Percentiles rank a stretch among this genome's conserved stretches.
These are phyloP conservation scores for Cylindrodendrum hubeiense DNA, from an alignment of 2,329 filamentous ascomycete genomes.

Conservation along the genomic window DNA sequence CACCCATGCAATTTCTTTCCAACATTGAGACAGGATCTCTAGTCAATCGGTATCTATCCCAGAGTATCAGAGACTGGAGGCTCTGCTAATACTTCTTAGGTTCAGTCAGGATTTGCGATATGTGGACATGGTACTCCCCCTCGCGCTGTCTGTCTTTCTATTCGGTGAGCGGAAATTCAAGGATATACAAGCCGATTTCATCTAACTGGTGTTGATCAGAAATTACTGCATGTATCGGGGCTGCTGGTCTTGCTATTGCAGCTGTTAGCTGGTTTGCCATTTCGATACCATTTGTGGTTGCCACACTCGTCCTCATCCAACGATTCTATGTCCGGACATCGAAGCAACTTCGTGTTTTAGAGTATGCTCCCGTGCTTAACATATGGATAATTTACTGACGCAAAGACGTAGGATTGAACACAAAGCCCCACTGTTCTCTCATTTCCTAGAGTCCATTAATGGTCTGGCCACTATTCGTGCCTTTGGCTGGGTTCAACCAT, in stretches of 20 bases:
- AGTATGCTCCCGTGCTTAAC: slow-evolving; percentile 44
- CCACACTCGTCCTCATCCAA: slow-evolving; percentile 59
- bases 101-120: slow-evolving; percentile 59
- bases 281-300: slow-evolving; percentile 58
- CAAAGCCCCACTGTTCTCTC: slow-evolving; percentile 49
- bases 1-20: slow-evolving; percentile 44
- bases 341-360: slow-evolving; percentile 65
- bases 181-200: fast-evolving
- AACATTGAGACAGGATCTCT: slow-evolving; percentile 45
- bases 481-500: slow-evolving; percentile 53
- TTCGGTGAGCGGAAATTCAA: slow-evolving; percentile 34
- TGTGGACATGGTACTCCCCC: slow-evolving; percentile 54
- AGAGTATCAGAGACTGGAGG: neutral
- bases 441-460: slow-evolving; percentile 48
- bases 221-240: slow-evolving; percentile 53
- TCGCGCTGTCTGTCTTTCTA: slow-evolving; percentile 41
- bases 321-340: slow-evolving; percentile 68
- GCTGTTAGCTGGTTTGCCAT: slow-evolving; percentile 59
- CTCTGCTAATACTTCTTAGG: slow-evolving; percentile 36
- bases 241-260: slow-evolving; percentile 58
- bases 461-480: slow-evolving; percentile 53
- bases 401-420: slow-evolving; percentile 43
- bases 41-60: slow-evolving; percentile 41
- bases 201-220: slow-evolving; percentile 33
- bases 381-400: neutral